Percentiles rank a stretch among this genome's conserved stretches.
phyloP scores from a whole-genome alignment of 306 rosid species.

The Pueraria montana region DNA sequence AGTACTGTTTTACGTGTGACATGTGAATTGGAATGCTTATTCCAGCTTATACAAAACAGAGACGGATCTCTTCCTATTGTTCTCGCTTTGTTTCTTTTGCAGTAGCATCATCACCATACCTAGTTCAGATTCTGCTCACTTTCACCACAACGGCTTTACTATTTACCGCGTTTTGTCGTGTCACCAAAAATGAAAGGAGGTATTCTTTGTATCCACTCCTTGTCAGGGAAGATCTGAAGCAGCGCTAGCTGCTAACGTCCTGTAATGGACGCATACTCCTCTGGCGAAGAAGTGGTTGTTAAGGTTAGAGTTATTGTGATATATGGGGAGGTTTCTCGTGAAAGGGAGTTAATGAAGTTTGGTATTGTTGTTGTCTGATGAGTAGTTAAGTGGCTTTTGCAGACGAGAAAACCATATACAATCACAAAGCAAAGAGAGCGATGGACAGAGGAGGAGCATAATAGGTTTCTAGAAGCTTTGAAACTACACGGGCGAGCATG shows the following conservation, averaged over 20 bases:
- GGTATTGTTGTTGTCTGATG: constrained; percentile 31
- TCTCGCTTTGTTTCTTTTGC: constrained; percentile 82
- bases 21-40: constrained; percentile 59
- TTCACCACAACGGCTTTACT: constrained; percentile 67
- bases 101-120: constrained; percentile 66
- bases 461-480: constrained; percentile 90
- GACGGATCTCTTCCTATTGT: constrained; percentile 89
- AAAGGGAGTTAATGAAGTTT: constrained; percentile 6
- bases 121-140: constrained; percentile 52
- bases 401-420: constrained; percentile 95
- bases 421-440: constrained; percentile 98
- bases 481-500: constrained; percentile 98
- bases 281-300: constrained; percentile 80
- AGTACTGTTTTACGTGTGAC: constrained; percentile 4
- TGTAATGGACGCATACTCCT: constrained; percentile 78
- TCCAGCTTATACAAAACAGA: constrained; percentile 57
- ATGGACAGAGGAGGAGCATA: constrained; percentile 99
- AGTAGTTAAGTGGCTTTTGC: constrained; percentile 48
- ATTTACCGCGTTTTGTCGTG: constrained; percentile 49
- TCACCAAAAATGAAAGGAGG: constrained; percentile 61
- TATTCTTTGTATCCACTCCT: constrained; percentile 63
- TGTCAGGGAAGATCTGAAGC: constrained; percentile 91
- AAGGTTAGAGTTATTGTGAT: constrained; percentile 64
- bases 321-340: constrained; percentile 23
- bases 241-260: constrained; percentile 66